Evolutionary conservation across 139 green algal species (phyloP), one percentile per base, ranked within the genome.

Genomic region (Haematococcus lacustris): DNA sequence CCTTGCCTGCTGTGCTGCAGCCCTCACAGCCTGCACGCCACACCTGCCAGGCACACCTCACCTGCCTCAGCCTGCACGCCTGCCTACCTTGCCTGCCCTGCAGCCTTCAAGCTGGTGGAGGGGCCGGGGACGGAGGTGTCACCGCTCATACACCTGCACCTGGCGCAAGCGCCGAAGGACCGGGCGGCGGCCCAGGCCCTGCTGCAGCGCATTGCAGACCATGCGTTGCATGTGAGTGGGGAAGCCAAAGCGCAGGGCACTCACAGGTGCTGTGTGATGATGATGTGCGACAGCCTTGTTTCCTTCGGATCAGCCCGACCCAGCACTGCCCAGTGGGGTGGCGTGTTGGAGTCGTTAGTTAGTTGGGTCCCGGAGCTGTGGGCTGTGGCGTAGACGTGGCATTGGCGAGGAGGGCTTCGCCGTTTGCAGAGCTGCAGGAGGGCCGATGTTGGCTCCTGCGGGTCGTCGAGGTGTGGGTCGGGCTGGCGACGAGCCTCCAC

Each of bases 71-170:
- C 63, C 33, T 50, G 7, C 34, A 4, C 5, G 13, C 23, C n/a
- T 28, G 25, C 41, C 3, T 64, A 35, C 40, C 30, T 38, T 33
- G 3, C 40, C 30, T 38, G 23, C 2, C 23, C 9, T 32, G 32
- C 73, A 81, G 75, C 70, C 25, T 66, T 93, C n/a, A 39, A 69
- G 60, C 76, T 92, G n/a, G 53, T 82, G 65, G 79, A 79, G 0
- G 66, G 32, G 1, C 50, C 65, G 13, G 60, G 17, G 0, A 76
- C 71, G 30, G 66, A 66, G 26, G 59, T 71, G 7, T 88, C 87
- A 3, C 87, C 88, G 3, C 23, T 91, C 21, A 66, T 92, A 13
- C 87, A 92, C 75, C 53, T 93, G 43, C 65, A 73, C 23, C 76
- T 92, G n/a, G 73, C 65, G 33, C 66, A 78, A 9, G 62, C 71